Base-by-base conservation (phyloP, 805 yeast species). In the Candida insectorum region DNA sequence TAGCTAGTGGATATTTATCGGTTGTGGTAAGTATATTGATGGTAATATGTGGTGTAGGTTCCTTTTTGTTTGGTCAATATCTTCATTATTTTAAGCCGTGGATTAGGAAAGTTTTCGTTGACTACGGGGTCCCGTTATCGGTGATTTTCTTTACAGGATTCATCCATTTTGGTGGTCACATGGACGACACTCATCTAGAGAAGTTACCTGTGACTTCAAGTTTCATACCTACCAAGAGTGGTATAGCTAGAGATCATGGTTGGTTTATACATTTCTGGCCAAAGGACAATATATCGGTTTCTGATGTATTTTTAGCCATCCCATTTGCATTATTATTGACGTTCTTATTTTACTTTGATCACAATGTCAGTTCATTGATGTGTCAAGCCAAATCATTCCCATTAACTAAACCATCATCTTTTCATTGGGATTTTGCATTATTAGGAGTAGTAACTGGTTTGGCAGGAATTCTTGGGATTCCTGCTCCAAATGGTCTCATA, bases 401-500 rank as follows among this genome's bases (percentile, higher is more conserved):
- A 8, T 62, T 93, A 37, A 76, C 66, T 31, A 91, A 93, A 50
- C 96, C 97, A 0, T 76, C 95, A 0, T 69, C 91, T 0, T 93
- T 93, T 58, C 97, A 93, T 59, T 93, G 87, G 79, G 98, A 91
- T 58, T 84, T 89, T 50, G 72, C 83, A 25, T 60, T 93, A 16
- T 64, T 91, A 22, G 97, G 97, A 0, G 52, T 86, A 6, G 82
- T 89, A 4, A 93, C 97, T 0, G 94, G 95, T 0, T 56, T 91
- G 1, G 70, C 95, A 3, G 97, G 97, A 0, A 58, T 91, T 1
- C 51, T 91, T 8, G 98, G 97, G 0, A 70, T 93, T 2, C 98
- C 97, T 0, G 88, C 97, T 2, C 97, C 97, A 0, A 93, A 93
- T 58, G 98, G 98, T 0, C 66, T 91, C 20, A 91, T 91, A 27